Conservation (phyloP, 139 green algal species). For the Closterium sp. region DNA sequence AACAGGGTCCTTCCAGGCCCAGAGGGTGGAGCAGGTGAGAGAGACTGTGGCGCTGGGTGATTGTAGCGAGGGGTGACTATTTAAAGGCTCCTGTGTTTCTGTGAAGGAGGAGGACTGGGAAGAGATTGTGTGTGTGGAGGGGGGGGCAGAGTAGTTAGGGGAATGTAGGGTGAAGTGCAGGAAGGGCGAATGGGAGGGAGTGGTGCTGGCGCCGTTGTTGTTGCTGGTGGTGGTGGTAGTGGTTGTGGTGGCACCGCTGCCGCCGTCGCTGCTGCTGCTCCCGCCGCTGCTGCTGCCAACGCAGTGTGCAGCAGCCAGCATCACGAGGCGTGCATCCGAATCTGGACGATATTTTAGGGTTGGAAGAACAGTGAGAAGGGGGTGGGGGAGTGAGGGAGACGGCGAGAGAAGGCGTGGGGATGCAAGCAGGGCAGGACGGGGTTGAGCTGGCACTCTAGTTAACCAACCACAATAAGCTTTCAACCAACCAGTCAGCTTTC, state of each 20-base stretch:
- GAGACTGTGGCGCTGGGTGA: neutral
- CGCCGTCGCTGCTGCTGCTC: neutral
- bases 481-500: too few species aligned
- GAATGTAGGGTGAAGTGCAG: neutral
- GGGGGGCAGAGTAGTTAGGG: neutral
- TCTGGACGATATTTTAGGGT: neutral
- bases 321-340: neutral
- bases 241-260: neutral
- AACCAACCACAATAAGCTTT: too few species aligned
- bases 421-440: too few species aligned
- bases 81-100: neutral
- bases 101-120: neutral
- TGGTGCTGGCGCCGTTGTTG: neutral
- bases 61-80: neutral
- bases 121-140: neutral
- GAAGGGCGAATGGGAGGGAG: neutral
- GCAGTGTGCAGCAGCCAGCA: neutral
- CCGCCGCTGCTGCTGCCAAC: neutral
- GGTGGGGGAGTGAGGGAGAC: too few species aligned
- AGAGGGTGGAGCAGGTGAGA: slow-evolving; percentile 54
- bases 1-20: slow-evolving; percentile 67
- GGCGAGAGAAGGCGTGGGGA: too few species aligned
- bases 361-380: neutral
- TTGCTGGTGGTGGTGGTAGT: neutral
- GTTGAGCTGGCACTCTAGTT: too few species aligned